Conservation (phyloP, 2,329 filamentous ascomycete genomes). For the Fusarium musae region DNA sequence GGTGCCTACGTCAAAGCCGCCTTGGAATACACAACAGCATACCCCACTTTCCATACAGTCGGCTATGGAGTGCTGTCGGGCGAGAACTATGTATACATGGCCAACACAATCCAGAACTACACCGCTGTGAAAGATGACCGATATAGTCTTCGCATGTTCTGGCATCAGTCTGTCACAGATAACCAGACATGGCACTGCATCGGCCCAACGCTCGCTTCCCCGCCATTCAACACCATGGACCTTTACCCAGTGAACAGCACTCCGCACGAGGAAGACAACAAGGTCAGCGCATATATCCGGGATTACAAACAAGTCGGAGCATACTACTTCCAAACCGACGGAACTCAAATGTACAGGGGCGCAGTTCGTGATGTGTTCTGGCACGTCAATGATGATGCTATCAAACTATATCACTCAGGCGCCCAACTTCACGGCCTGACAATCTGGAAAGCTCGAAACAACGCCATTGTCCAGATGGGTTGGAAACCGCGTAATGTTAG, state of each 20-base stretch:
- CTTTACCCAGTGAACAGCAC: background rate
- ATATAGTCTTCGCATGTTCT: background rate
- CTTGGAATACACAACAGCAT: background rate
- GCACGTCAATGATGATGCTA: background rate
- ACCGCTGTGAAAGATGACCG: background rate
- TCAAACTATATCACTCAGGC: background rate
- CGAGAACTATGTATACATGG: background rate
- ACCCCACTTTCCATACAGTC: background rate
- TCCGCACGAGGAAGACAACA: background rate
- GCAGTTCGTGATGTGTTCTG: background rate
- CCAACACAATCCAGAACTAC: background rate
- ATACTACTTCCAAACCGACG: background rate
- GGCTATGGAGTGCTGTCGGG: background rate
- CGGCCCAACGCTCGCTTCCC: rapidly evolving
- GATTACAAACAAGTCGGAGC: background rate
- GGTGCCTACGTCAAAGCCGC: background rate
- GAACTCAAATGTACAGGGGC: background rate
- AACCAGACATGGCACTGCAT: background rate
- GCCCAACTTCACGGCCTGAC: background rate
- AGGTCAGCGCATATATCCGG: background rate
- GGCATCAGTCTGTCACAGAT: background rate
- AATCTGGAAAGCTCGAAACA: background rate
- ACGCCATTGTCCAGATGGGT: background rate
- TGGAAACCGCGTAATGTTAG: background rate
- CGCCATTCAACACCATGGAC: background rate